Evolutionary conservation across 2,329 filamentous ascomycete genomes (phyloP).

Genomic region (Aspergillus sp.): DNA sequence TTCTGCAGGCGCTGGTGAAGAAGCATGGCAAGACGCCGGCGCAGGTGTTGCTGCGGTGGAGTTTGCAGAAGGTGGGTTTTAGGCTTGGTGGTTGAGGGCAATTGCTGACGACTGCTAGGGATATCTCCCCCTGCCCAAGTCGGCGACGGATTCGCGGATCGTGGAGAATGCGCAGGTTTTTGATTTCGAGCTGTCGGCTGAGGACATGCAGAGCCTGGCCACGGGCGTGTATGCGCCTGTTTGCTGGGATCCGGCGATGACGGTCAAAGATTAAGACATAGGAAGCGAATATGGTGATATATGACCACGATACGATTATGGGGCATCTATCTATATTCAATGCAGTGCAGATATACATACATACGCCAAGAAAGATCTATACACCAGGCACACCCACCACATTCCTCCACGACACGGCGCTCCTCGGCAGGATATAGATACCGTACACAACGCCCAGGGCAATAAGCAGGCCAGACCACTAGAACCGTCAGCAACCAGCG

Average conservation of each 20-base stretch:
- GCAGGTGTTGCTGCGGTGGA: slow-evolving; percentile 54
- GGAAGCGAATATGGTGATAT: too few relatives aligned
- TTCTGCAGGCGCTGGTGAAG: slow-evolving; percentile 42
- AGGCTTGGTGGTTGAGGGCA: not conserved
- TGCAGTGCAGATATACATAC: not conserved
- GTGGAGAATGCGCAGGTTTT: slow-evolving; percentile 52
- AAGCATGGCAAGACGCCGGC: slow-evolving; percentile 51
- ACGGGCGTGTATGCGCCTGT: slow-evolving; percentile 49
- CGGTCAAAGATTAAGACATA: not conserved
- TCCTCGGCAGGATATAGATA: slow-evolving; percentile 44
- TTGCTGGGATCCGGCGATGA: slow-evolving; percentile 46
- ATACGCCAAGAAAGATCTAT: slow-evolving; percentile 11
- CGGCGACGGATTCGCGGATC: slow-evolving; percentile 50
- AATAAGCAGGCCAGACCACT: slow-evolving; percentile 43
- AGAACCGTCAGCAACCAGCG: slow-evolving; percentile 5
- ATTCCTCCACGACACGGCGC: slow-evolving; percentile 33
- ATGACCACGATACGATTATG: too few relatives aligned
- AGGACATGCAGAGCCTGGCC: slow-evolving; percentile 49
- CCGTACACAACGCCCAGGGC: slow-evolving; percentile 41
- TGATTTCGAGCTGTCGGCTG: slow-evolving; percentile 50
- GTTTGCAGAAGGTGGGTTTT: slow-evolving; percentile 44
- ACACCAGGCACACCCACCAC: slow-evolving; percentile 37
- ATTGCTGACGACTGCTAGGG: slow-evolving; percentile 35
- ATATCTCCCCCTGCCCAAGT: slow-evolving; percentile 55
- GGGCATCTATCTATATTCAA: too few relatives aligned